Evolutionary conservation across 352 stramenopile genomes (phyloP), one percentile per base, ranked within the genome.

Genomic region (Pythium sukuiense): DNA sequence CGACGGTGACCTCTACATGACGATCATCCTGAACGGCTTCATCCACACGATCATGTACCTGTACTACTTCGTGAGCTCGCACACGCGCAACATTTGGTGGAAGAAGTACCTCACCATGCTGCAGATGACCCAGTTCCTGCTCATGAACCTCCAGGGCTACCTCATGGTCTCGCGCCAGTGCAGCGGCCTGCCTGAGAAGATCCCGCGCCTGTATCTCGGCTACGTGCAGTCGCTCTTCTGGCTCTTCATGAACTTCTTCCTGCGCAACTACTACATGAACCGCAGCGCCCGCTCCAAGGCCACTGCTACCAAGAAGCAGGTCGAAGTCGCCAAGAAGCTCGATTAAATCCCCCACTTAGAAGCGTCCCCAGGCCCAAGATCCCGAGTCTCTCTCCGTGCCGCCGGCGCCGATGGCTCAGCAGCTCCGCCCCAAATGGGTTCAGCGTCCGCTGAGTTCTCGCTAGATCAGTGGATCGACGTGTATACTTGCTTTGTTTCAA

Each of bases 221-320:
- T 99, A 99, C 79, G 97, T 99, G 70, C 72, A 98, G 57, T 97
- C 85, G 57, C 80, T 99, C 9, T 97, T 99, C 63, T 77, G 96
- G 57, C 80, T 99, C 24, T 99, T 99, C 79, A 88, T 90, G 69
- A 89, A 98, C 74, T 99, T 58, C 24, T 98, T 99, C 81, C 76
- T 99, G 53, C 97, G 99, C 79, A 93, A 98, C 35, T 99, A 99
- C 88, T 97, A 99, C 85, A 96, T 99, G 83, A 90, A 70, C 54
- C n/a, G 32, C n/a, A 41, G 33, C 48, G 37, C 43, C 46, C 58
- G 45, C 58, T 33, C 30, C 33, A 59, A 65, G 35, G n/a, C 59
- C 48, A 9, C 26, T 6, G 58, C 45, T 20, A 20, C n/a, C 59
- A 59, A 65, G 59, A 67, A 67, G 59, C 55, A 33, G 16, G 27